These are phyloP conservation scores for Lasiosphaeris hirsuta DNA, from an alignment of 495 filamentous ascomycete genomes.

Conservation along the genomic window DNA sequence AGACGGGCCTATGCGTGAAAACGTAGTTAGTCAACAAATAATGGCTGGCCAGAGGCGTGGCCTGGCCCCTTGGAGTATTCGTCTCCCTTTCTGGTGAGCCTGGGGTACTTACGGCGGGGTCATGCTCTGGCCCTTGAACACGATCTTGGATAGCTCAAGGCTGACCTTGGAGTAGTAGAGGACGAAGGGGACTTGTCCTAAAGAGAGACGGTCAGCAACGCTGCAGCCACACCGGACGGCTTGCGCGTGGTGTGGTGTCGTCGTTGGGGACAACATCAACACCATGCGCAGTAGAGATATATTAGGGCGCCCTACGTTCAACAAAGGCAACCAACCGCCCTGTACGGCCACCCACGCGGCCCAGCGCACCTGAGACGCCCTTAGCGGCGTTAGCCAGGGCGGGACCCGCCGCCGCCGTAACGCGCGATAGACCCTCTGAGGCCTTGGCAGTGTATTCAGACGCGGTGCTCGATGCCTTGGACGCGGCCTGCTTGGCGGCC, in stretches of 20 bases:
- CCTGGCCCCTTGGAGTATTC: neutral
- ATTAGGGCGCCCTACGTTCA: constrained; percentile 66
- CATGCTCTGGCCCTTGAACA: constrained; percentile 89
- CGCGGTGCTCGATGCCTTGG: constrained; percentile 64
- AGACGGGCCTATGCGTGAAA: constrained; percentile 55
- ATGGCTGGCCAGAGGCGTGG: neutral
- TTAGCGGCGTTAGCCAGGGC: constrained; percentile 68
- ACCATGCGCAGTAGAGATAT: neutral
- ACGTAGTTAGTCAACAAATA: constrained; percentile 26
- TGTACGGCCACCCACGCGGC: constrained; percentile 79
- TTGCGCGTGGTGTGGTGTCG: too few species aligned
- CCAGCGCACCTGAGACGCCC: constrained; percentile 59
- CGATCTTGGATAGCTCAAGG: constrained; percentile 78
- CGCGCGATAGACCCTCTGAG: constrained; percentile 78
- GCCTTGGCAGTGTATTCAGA: constrained; percentile 71
- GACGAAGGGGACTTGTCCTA: constrained; percentile 81
- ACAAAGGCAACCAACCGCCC: constrained; percentile 75
- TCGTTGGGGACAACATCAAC: neutral
- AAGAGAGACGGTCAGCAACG: constrained; percentile 14
- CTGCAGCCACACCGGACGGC: neutral
- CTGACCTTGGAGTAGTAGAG: constrained; percentile 90
- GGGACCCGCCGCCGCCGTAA: constrained; percentile 74
- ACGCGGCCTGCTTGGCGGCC: constrained; percentile 51
- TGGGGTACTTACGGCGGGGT: constrained; percentile 74
- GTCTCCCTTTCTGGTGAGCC: neutral